A percentile compares a stretch with the other conserved stretches of the same genome.
These are phyloP conservation scores for Barnettozyma californica DNA, from an alignment of 805 yeast species.

Conservation along the genomic window DNA sequence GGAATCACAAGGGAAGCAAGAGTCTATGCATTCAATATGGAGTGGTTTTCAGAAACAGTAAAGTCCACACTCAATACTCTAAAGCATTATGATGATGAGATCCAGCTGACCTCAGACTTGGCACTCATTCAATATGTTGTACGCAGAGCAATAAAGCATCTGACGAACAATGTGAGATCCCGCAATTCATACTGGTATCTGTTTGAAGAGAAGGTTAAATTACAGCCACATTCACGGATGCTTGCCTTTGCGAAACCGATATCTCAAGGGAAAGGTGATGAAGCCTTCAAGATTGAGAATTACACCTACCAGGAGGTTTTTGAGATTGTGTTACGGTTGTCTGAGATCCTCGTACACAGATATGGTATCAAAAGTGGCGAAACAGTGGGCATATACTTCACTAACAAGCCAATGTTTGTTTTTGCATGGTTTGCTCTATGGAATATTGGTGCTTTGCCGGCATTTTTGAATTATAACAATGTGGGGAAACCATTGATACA, in stretches of 20 bases:
- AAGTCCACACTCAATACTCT: not conserved
- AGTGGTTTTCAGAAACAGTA: not conserved
- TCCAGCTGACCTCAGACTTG: slow-evolving; percentile 13
- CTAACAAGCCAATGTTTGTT: slow-evolving; percentile 78
- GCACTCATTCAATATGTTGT: slow-evolving; percentile 19
- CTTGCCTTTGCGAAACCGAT: slow-evolving; percentile 48
- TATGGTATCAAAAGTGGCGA: slow-evolving; percentile 64
- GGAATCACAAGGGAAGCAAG: too few relatives aligned
- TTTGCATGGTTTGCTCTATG: slow-evolving; percentile 81
- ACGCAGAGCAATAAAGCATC: slow-evolving; percentile 16
- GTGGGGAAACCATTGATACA: slow-evolving; percentile 71
- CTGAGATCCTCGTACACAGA: slow-evolving; percentile 56
- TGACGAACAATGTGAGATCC: slow-evolving; percentile 7
- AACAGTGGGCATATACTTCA: slow-evolving; percentile 67
- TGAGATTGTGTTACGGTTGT: slow-evolving; percentile 58
- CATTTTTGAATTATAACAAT: slow-evolving; percentile 79
- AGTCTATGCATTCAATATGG: not conserved
- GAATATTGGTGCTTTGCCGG: slow-evolving; percentile 88
- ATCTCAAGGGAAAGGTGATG: slow-evolving; percentile 36
- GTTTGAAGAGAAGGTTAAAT: slow-evolving; percentile 51
- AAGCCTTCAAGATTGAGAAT: slow-evolving; percentile 52
- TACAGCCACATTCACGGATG: slow-evolving; percentile 48
- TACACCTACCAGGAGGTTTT: slow-evolving; percentile 68
- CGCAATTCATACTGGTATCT: slow-evolving; percentile 56
- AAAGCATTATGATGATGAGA: not conserved